phyloP scores from a whole-genome alignment of 169 alveolate species.

The Eimeria sp. region DNA sequence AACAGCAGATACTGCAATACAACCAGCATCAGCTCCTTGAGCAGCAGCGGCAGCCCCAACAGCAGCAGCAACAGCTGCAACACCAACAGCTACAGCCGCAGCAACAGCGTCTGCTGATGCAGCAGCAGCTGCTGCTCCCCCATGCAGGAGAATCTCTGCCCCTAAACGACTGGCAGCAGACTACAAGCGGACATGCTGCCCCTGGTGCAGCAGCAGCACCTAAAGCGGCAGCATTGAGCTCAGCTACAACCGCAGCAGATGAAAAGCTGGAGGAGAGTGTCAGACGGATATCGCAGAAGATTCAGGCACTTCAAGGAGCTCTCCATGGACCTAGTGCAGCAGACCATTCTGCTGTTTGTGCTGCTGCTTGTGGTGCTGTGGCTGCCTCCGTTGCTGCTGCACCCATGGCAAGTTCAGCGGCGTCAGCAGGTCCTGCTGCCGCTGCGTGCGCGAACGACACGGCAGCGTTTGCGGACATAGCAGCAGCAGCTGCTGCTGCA shows the following conservation, averaged over 20 bases:
- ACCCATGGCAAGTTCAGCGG: no score
- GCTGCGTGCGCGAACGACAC: background rate
- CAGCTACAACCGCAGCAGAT: slow-evolving; percentile 17
- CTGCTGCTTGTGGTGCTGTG: no score
- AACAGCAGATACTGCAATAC: slow-evolving; percentile 5
- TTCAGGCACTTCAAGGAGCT: background rate
- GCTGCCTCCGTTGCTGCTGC: no score
- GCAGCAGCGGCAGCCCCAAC: background rate
- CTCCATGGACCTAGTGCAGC: slow-evolving; percentile 18
- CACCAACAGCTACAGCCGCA: slow-evolving; percentile 11
- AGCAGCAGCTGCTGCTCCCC: background rate
- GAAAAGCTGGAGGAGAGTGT: slow-evolving; percentile 52
- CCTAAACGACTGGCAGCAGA: background rate
- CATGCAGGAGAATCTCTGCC: background rate
- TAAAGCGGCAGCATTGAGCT: background rate
- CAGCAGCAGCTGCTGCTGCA: slow-evolving; percentile 41
- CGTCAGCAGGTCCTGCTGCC: no score
- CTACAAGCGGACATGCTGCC: background rate
- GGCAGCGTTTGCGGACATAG: slow-evolving; percentile 6
- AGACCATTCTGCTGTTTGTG: background rate
- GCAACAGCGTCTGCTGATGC: slow-evolving; percentile 6
- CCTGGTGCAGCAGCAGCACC: slow-evolving; percentile 5
- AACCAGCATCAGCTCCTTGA: background rate
- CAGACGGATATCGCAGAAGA: slow-evolving; percentile 23
- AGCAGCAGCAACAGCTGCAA: background rate